Conservation (phyloP, 2,329 filamentous ascomycete species). For the Amauroascus niger region DNA sequence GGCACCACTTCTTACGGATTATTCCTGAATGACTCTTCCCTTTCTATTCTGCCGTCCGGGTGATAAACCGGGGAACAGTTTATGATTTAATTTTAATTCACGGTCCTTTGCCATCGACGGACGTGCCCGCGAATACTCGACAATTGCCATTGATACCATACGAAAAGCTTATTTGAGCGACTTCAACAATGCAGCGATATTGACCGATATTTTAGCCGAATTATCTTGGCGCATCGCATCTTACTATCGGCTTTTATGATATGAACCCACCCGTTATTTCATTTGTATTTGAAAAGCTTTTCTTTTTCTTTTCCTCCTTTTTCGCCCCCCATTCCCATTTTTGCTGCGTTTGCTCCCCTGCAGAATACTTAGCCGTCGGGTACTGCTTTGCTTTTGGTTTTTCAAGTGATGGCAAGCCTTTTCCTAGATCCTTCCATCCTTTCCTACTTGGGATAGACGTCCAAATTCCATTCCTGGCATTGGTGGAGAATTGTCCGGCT, state of each 20-base stretch:
- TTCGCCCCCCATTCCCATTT: background rate
- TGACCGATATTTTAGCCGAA: conserved; percentile 9
- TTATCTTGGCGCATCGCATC: conserved; percentile 4
- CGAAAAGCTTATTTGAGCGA: conserved; percentile 2
- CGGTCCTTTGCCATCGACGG: background rate
- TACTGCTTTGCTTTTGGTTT: background rate
- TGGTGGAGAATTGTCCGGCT: background rate
- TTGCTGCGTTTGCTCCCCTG: background rate
- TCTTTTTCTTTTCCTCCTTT: background rate
- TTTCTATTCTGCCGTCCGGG: background rate
- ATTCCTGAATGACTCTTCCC: background rate
- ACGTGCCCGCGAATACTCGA: background rate
- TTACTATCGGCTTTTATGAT: conserved; percentile 8
- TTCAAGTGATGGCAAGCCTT: background rate
- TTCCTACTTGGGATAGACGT: background rate
- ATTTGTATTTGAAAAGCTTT: conserved; percentile 8
- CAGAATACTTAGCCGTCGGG: background rate
- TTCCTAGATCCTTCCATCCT: background rate
- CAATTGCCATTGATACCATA: background rate
- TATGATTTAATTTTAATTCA: conserved; percentile 5
- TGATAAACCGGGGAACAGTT: background rate
- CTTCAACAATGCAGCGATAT: conserved; percentile 9
- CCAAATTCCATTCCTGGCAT: background rate
- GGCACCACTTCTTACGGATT: background rate
- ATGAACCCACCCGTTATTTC: conserved; percentile 7